These are phyloP conservation scores for Vishniacozyma victoriae DNA, from an alignment of 768 basidiomycete genomes.

Conservation along the genomic window DNA sequence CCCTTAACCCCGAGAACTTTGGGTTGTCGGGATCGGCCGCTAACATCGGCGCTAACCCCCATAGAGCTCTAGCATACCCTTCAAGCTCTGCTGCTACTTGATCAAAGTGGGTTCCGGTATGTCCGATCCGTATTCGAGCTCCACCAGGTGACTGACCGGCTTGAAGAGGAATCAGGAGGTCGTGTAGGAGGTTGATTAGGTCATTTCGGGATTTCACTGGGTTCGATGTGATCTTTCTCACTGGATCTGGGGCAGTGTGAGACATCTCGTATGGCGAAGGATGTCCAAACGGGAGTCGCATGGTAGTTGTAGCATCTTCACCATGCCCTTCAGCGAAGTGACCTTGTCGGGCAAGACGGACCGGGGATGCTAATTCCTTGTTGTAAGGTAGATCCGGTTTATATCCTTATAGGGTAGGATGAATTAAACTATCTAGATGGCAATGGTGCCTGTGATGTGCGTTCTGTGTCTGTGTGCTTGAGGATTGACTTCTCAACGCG, in stretches of 20 bases:
- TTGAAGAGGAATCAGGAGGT: conserved; percentile 17
- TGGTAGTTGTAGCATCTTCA: background rate
- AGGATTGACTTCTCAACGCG: no score
- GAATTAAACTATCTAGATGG: no score
- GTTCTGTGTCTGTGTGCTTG: no score
- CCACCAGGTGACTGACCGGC: conserved; percentile 15
- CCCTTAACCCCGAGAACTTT: conserved; percentile 10
- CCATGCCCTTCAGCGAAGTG: no score
- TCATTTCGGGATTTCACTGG: conserved; percentile 22
- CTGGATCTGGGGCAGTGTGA: background rate
- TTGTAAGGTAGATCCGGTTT: no score
- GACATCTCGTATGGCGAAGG: no score
- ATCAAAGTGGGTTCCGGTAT: conserved; percentile 31
- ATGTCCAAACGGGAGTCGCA: no score
- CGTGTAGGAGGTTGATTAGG: conserved; percentile 19
- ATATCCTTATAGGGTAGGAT: no score
- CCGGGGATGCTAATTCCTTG: no score
- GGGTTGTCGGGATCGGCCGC: conserved; percentile 20
- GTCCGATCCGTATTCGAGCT: conserved; percentile 22
- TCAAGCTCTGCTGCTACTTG: conserved; percentile 32
- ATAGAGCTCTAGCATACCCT: conserved; percentile 23
- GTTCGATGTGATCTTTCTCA: conserved; percentile 22
- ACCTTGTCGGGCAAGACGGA: no score
- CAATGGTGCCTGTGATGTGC: no score
- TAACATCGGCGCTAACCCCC: conserved; percentile 29